phyloP scores from a whole-genome alignment of 352 stramenopile species.

The Phytophthora cajani region DNA sequence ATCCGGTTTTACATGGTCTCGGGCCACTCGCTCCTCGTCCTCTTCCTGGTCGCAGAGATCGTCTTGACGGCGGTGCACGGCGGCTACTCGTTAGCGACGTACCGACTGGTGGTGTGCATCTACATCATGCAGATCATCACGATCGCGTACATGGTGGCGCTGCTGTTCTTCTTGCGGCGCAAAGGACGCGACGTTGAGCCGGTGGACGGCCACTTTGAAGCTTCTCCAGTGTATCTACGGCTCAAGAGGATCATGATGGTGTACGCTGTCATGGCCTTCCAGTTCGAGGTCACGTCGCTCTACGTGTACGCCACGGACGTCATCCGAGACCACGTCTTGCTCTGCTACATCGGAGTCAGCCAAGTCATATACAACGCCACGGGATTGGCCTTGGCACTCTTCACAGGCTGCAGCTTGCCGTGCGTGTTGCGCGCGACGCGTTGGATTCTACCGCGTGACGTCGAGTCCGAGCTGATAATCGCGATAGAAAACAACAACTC shows the following conservation, averaged over 20 bases:
- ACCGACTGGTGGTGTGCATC: constrained; percentile 32
- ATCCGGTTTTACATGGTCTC: constrained; percentile 35
- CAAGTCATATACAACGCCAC: constrained; percentile 36
- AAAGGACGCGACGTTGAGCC: constrained; percentile 48
- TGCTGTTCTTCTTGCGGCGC: constrained; percentile 31
- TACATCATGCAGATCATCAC: constrained; percentile 43
- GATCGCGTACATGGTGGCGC: constrained; percentile 42
- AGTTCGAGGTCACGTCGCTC: constrained; percentile 49
- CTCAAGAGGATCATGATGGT: constrained; percentile 58
- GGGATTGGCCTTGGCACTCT: constrained; percentile 26
- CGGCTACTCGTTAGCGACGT: constrained; percentile 35
- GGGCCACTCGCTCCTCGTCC: constrained; percentile 20
- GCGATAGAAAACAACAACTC: constrained; percentile 1
- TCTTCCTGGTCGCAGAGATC: constrained; percentile 26
- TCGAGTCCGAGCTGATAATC: constrained; percentile 29
- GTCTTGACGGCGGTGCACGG: constrained; percentile 18
- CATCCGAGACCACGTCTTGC: neutral
- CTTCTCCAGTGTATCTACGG: constrained; percentile 50
- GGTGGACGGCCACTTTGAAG: constrained; percentile 46
- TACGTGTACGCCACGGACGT: constrained; percentile 18
- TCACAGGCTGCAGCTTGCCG: constrained; percentile 30
- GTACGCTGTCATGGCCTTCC: constrained; percentile 50
- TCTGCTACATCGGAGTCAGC: constrained; percentile 32
- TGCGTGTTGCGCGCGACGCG: constrained; percentile 22
- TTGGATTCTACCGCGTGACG: constrained; percentile 29